Evolutionary conservation across 106 monocot genomes (phyloP), one percentile per base, ranked within the genome.

Genomic region (Platanthera zijinensis): DNA sequence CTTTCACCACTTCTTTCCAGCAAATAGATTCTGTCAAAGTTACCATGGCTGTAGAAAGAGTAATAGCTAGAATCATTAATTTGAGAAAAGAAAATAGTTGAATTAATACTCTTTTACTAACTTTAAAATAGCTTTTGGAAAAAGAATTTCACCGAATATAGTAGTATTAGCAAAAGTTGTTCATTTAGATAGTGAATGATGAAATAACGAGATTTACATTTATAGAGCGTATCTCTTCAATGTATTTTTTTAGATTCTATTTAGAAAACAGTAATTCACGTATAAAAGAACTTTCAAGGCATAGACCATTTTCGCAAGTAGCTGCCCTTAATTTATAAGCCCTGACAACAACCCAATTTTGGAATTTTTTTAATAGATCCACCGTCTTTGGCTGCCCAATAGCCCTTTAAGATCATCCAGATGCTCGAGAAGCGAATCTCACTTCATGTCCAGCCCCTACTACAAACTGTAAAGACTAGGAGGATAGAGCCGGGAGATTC

Each of bases 21-120:
- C 97, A 97, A 46, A 97, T 81, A 62, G 91, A 85, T 14, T 89
- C 80, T 21, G 91, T 86, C 75, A 97, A 82, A 51, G 76, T 57
- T 54, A 94, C 87, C 97, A 97, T 97, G 64, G 91, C 97, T 97
- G 93, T 74, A 79, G 48, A n/a, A 82, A 75, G 18, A 32, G 18
- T 19, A 32, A 66, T 8, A 66, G 66, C 30, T 66, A 19, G 30
- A 66, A 12, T 66, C 66, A 66, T 66, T 28, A 66, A 66, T 66
- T 28, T 28, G 66, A 66, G 30, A 66, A 62, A 62, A 64, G 10
- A 8, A 45, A 47, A 80, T 25, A 59, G 15, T 57, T 30, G 50
- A 51, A 75, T 50, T 45, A 28, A 48, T 51, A 52, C 57, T 21
- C 17, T n/a, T 45, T 13, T 13, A 18, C 66, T 11, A 28, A 10